Percentiles rank a stretch among this genome's conserved stretches.
These are phyloP conservation scores for Rhizophagus prolifer DNA, from an alignment of 192 early-diverging fungal species.

Conservation along the genomic window DNA sequence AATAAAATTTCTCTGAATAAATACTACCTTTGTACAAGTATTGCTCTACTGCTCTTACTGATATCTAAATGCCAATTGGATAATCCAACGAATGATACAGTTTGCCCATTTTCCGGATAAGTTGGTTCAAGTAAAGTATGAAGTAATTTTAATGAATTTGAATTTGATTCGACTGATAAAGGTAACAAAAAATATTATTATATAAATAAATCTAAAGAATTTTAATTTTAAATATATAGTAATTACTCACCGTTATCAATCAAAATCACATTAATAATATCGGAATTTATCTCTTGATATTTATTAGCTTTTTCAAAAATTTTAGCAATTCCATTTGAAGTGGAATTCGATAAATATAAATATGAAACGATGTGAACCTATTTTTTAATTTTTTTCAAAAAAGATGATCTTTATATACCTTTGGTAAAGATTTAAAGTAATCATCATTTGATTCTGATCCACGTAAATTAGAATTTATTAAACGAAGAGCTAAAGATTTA, in stretches of 20 bases:
- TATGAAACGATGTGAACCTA: slow-evolving; percentile 23
- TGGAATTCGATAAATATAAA: slow-evolving; percentile 17
- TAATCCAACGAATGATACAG: slow-evolving; percentile 23
- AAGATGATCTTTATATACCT: background rate
- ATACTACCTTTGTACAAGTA: slow-evolving; percentile 19
- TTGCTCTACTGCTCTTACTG: slow-evolving; percentile 25
- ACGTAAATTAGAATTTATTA: slow-evolving; percentile 28
- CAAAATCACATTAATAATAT: slow-evolving; percentile 16
- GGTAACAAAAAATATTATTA: background rate
- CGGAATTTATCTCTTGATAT: slow-evolving; percentile 11
- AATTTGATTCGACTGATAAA: slow-evolving; percentile 9
- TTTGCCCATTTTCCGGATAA: slow-evolving; percentile 3
- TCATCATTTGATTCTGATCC: slow-evolving; percentile 21
- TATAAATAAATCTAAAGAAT: too few relatives aligned
- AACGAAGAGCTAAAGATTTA: slow-evolving; percentile 23
- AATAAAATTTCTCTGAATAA: too few relatives aligned
- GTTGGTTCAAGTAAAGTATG: slow-evolving; percentile 26
- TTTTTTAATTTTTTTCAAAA: background rate
- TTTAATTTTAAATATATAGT: background rate
- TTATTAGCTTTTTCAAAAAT: slow-evolving; percentile 26
- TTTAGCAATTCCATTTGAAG: slow-evolving; percentile 26
- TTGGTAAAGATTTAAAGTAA: slow-evolving; percentile 25
- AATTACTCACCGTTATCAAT: slow-evolving; percentile 20
- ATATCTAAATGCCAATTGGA: slow-evolving; percentile 30
- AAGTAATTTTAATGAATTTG: slow-evolving; percentile 25